These are phyloP conservation scores for Phytopythium montanum DNA, from an alignment of 352 stramenopile genomes.

Conservation along the genomic window DNA sequence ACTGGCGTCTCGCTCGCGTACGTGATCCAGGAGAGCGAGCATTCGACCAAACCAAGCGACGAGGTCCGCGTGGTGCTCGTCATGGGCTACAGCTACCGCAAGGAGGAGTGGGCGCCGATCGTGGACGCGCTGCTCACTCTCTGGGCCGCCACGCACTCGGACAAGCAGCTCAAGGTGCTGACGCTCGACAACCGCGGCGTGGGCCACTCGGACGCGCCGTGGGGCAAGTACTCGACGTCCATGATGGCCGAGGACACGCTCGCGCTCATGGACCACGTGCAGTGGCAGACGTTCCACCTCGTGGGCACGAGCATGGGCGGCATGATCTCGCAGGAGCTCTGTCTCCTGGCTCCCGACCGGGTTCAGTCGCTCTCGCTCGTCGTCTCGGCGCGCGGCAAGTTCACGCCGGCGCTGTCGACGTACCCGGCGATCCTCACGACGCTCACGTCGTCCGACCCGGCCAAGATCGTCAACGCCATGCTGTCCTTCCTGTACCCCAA, in stretches of 20 bases:
- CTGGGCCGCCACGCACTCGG: constrained; percentile 12
- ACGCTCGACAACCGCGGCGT: constrained; percentile 62
- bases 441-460: constrained; percentile 28
- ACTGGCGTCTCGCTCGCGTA: constrained; percentile 51
- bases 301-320: constrained; percentile 63
- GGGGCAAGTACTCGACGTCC: constrained; percentile 51
- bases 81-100: constrained; percentile 38
- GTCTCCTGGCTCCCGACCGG: constrained; percentile 32
- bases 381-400: constrained; percentile 53
- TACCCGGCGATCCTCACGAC: constrained; percentile 32
- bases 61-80: constrained; percentile 34
- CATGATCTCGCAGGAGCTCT: constrained; percentile 69
- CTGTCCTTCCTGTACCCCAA: constrained; percentile 58
- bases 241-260: constrained; percentile 62
- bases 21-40: constrained; percentile 24
- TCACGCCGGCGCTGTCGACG: constrained; percentile 25
- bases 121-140: constrained; percentile 29
- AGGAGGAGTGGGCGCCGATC: constrained; percentile 37
- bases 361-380: constrained; percentile 57
- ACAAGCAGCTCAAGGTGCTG: constrained; percentile 35
- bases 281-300: constrained; percentile 48
- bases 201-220: constrained; percentile 43
- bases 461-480: constrained; percentile 36
- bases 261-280: constrained; percentile 47
- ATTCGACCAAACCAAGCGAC: constrained; percentile 2